Conservation (phyloP, 345 rosid genomes). For the Acer saccharum region DNA sequence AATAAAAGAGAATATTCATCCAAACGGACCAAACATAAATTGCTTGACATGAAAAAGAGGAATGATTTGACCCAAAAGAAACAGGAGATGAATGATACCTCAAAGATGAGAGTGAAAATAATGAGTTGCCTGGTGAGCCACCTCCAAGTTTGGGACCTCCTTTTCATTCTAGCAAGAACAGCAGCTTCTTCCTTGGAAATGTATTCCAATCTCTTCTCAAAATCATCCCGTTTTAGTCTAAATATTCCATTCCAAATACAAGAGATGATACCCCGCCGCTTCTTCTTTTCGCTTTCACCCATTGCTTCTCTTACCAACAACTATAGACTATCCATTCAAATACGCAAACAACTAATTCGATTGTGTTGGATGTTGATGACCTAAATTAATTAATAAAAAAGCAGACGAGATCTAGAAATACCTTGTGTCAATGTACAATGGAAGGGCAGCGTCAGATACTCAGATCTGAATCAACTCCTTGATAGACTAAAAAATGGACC, state of each 20-base stretch:
- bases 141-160: conserved; percentile 69
- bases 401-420: no score
- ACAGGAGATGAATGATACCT: conserved; percentile 41
- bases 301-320: conserved; percentile 20
- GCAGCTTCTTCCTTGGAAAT: conserved; percentile 87
- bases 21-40: neutral
- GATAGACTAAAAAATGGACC: neutral
- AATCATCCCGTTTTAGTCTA: conserved; percentile 65
- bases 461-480: neutral
- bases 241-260: conserved; percentile 76
- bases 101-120: conserved; percentile 65
- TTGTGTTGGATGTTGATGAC: no score
- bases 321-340: neutral
- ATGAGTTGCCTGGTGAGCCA: conserved; percentile 63
- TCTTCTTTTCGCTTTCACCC: conserved; percentile 48
- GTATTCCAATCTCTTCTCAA: conserved; percentile 82
- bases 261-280: conserved; percentile 61
- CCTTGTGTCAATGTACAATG: neutral
- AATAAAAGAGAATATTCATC: no score
- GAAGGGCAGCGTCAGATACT: neutral
- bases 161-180: conserved; percentile 63
- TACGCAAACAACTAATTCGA: no score
- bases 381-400: no score
- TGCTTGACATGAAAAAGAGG: neutral
- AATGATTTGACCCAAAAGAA: neutral